A percentile compares a stretch with the other conserved stretches of the same genome.
Conservation (phyloP, 139 green algal genomes). For the Asterochloris erici region DNA sequence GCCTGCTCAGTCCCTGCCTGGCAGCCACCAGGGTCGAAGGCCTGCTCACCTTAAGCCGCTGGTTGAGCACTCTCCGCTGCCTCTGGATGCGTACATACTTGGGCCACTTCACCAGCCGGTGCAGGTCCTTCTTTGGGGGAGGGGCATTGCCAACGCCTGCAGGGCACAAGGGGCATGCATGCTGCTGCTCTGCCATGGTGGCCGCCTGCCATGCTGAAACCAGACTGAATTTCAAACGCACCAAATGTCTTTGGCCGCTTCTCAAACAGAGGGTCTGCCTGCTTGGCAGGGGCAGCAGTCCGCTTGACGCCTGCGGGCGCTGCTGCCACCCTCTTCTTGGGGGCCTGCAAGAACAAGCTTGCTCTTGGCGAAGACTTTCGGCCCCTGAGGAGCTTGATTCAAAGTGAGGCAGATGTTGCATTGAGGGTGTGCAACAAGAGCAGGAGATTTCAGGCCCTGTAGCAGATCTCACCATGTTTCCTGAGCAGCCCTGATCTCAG, state of each 20-base stretch:
- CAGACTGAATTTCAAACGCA: slow-evolving; percentile 27
- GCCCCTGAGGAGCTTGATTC: too few relatives aligned
- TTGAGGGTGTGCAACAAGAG: too few relatives aligned
- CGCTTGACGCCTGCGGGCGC: slow-evolving; percentile 56
- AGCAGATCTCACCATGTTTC: too few relatives aligned
- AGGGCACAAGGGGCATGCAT: background rate
- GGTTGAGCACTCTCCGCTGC: slow-evolving; percentile 91
- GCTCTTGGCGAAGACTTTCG: too few relatives aligned
- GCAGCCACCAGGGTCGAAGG: too few relatives aligned
- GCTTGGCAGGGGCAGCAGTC: slow-evolving; percentile 50
- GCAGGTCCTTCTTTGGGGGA: slow-evolving; percentile 88
- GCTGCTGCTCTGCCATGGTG: background rate
- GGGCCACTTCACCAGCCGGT: slow-evolving; percentile 98
- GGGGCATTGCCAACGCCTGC: slow-evolving; percentile 83
- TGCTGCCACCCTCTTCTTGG: slow-evolving; percentile 22
- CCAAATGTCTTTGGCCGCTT: slow-evolving; percentile 91
- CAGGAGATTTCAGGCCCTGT: too few relatives aligned
- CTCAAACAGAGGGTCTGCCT: slow-evolving; percentile 93
- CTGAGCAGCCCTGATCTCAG: too few relatives aligned
- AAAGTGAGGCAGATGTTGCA: too few relatives aligned
- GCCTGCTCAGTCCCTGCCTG: too few relatives aligned
- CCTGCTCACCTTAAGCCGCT: slow-evolving; percentile 83
- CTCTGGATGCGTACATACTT: slow-evolving; percentile 98
- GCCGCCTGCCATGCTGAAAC: background rate
- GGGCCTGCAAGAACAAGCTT: slow-evolving; percentile 15